Base-by-base conservation (phyloP, 352 stramenopile species). In the Phytophthora gonapodyides region DNA sequence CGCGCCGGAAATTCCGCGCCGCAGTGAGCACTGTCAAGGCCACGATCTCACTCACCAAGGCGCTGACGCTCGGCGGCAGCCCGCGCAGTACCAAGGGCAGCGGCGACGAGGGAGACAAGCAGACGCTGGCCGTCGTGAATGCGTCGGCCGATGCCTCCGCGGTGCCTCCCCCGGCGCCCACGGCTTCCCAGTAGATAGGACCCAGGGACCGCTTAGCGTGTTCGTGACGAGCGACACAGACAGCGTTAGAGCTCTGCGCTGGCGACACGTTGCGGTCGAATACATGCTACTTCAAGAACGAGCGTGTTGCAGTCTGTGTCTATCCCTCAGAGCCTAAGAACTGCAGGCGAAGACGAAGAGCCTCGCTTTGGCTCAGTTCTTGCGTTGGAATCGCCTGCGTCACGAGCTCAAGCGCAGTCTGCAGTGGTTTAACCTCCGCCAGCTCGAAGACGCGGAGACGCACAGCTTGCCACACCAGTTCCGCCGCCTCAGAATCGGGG, bases 1-100 rank as follows among this genome's bases (percentile, higher is more conserved):
- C 91, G 24, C 96, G 94, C 37, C 84, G 94, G 43, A 98, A 97
- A 73, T 97, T 98, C 75, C 97, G 96, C 70, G 89, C 88, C 30
- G 92, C 92, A 2, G 85, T 98, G 12, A 96, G 93, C 61, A 97
- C 91, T 10, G 91, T 96, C 60, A 91, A 88, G 66, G 78, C 80
- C 44, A 90, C 82, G 13, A 88, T 91, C 57, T 91, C 81, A 35
- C 74, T 91, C n/a, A 85, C 83, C 8, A 89, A 89, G 62, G 77
- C 69, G 38, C 71, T 91, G 27, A 82, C 77, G 40, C 66, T 73
- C 8, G 69, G 70, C 7, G 41, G 52, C 34, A 75, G 69, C 34
- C 65, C 65, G 17, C 57, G 53, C 7, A 73, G 67, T 44, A 71
- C 10, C 45, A 80, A 75, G 44, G 36, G 58, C 54, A 72, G 54